Evolutionary conservation across 371 early-diverging fungal species (phyloP), one percentile per base, ranked within the genome.

Genomic region (Capniomyces stellatus): DNA sequence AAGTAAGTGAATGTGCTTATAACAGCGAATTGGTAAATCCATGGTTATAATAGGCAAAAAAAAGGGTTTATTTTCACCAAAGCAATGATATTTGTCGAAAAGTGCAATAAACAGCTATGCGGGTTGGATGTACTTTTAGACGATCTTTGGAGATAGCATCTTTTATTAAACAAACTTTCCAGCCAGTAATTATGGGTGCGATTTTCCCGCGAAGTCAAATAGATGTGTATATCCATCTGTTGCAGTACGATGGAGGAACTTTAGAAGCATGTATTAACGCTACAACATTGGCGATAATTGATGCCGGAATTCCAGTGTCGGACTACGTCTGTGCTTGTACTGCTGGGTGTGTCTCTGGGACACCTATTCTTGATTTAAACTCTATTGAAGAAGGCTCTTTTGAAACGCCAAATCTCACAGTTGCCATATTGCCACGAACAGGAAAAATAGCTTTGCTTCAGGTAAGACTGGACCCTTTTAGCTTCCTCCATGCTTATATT

Each of bases 251-350:
- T 63, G 95, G 97, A 22, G 92, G 92, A 56, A 71, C 66, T 27
- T 64, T 92, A 22, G 87, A 87, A 58, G 70, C 84, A 4, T 89
- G 88, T 54, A 87, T 94, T 52, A 94, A 96, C 67, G 97, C 92
- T 2, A 77, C 91, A 0, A 87, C 90, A 4, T 64, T 96, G 74
- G 97, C 97, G 0, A 63, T 96, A 55, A 81, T 95, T n/a, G 91
- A 96, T 62, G 97, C 97, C 3, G 96, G 97, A 41, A 82, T 96
- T 29, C 84, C 95, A n/a, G 89, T 96, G 92, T 60, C 68, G 10
- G 97, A 96, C 56, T 92, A 88, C 69, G 89, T 94, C 2, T 79
- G 80, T 52, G 92, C 95, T n/a, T 86, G 86, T 57, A 85, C 92
- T n/a, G 92, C 86, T 12, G 93, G 94, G 12, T 83, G 75, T 58